These are phyloP conservation scores for Rhynchospora tenuis DNA, from an alignment of 176 grass and related monocot species.

Conservation along the genomic window DNA sequence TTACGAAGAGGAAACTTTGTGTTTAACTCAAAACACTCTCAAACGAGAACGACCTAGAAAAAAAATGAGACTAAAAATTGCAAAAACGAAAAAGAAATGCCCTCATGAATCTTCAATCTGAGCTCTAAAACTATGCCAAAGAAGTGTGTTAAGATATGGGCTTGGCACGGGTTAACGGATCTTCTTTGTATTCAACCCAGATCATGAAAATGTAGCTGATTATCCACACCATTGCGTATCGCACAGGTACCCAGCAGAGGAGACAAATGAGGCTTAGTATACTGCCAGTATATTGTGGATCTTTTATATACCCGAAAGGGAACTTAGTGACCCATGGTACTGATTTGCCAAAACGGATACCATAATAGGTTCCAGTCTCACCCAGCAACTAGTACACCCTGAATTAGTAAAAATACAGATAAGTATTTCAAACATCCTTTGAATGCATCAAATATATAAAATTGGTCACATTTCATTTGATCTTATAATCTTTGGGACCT, in stretches of 20 bases:
- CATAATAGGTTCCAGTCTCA: constrained; percentile 84
- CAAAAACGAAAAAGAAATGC: not conserved
- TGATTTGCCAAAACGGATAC: constrained; percentile 59
- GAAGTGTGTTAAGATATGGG: constrained; percentile 27
- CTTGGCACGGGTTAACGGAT: constrained; percentile 62
- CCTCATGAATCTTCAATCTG: not conserved
- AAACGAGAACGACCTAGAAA: not conserved
- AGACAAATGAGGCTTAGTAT: constrained; percentile 62
- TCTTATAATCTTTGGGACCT: not conserved
- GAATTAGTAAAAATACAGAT: constrained; percentile 2
- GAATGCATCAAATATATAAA: not conserved
- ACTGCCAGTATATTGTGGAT: constrained; percentile 82
- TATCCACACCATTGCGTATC: constrained; percentile 64
- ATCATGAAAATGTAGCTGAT: constrained; percentile 86
- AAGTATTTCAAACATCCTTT: not conserved
- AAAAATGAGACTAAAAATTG: not conserved
- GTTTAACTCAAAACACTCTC: not conserved
- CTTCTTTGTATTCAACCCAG: constrained; percentile 64
- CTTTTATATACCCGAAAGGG: constrained; percentile 83
- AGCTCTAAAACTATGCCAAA: not conserved
- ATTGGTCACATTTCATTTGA: not conserved
- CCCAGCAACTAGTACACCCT: constrained; percentile 95
- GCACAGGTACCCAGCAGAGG: constrained; percentile 65
- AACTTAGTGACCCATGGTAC: constrained; percentile 78
- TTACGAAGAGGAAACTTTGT: not conserved